Evolutionary conservation across 805 yeast genomes (phyloP).

Genomic region (Candida tibetensis): DNA sequence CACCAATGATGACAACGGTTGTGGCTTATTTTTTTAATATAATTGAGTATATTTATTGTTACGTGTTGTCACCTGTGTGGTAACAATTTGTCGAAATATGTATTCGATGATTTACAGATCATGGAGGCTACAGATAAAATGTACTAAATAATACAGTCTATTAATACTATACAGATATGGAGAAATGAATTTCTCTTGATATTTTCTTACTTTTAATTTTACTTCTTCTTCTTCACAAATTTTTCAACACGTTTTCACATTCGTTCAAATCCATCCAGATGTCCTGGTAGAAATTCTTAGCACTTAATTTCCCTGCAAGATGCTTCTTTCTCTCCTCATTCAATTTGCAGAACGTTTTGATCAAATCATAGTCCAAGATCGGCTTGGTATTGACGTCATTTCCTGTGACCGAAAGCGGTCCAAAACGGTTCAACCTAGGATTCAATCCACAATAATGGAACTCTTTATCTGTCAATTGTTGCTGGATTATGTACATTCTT

Average conservation of each 20-base stretch:
- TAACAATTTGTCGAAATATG: too few relatives aligned
- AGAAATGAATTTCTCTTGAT: too few relatives aligned
- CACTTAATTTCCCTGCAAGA: constrained; percentile 53
- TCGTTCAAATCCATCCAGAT: constrained; percentile 67
- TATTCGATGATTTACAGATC: too few relatives aligned
- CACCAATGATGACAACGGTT: too few relatives aligned
- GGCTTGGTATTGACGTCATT: constrained; percentile 52
- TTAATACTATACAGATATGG: too few relatives aligned
- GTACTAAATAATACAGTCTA: too few relatives aligned
- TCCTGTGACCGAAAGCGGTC: constrained; percentile 36
- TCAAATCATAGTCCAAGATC: constrained; percentile 59
- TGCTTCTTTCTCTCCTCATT: constrained; percentile 56
- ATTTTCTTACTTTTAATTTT: too few relatives aligned
- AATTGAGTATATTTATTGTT: too few relatives aligned
- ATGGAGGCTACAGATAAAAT: too few relatives aligned
- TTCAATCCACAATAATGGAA: constrained; percentile 75
- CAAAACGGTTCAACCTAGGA: constrained; percentile 63
- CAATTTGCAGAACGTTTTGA: constrained; percentile 51
- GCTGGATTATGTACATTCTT: constrained; percentile 79
- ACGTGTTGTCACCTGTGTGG: too few relatives aligned
- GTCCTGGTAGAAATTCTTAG: constrained; percentile 55
- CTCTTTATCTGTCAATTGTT: constrained; percentile 78
- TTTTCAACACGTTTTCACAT: constrained; percentile 42
- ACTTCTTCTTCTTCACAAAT: too few relatives aligned
- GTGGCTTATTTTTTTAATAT: too few relatives aligned